Percentiles rank a stretch among this genome's conserved stretches.
These are phyloP conservation scores for Xylariomycetidae sp. DNA, from an alignment of 2,329 filamentous ascomycete species.

Conservation along the genomic window DNA sequence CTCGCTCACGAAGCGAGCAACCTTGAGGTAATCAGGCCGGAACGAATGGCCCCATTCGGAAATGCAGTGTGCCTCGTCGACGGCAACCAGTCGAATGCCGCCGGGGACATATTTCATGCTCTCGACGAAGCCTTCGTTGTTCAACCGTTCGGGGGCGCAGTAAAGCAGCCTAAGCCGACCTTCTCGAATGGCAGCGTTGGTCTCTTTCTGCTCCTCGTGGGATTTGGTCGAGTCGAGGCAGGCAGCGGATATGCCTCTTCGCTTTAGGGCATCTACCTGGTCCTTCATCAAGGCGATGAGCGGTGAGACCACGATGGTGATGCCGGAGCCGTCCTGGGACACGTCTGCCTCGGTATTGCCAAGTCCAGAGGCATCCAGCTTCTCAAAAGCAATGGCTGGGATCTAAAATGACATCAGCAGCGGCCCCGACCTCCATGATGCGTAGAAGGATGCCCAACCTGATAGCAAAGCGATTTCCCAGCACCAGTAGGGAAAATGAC, in stretches of 20 bases:
- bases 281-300: constrained; percentile 56
- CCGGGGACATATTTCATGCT: constrained; percentile 48
- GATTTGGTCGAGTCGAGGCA: constrained; percentile 51
- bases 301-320: constrained; percentile 51
- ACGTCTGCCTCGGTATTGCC: constrained; percentile 3
- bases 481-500: constrained; percentile 43
- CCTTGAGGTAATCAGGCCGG: constrained; percentile 23
- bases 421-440: neutral
- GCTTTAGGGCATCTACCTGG: constrained; percentile 49
- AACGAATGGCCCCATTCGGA: constrained; percentile 39
- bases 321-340: constrained; percentile 31
- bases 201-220: constrained; percentile 36
- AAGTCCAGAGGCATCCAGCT: constrained; percentile 29
- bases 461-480: constrained; percentile 45
- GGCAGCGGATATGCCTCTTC: constrained; percentile 44
- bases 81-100: constrained; percentile 49
- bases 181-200: constrained; percentile 31
- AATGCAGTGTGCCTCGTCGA: constrained; percentile 55
- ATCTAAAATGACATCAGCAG: constrained; percentile 27
- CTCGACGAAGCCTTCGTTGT: constrained; percentile 54
- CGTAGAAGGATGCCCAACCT: constrained; percentile 23
- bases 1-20: constrained; percentile 50
- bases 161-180: constrained; percentile 49
- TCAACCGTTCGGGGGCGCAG: constrained; percentile 53
- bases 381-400: constrained; percentile 39